These are phyloP conservation scores for Breynia disticha DNA, from an alignment of 441 rosid genomes.

Conservation along the genomic window DNA sequence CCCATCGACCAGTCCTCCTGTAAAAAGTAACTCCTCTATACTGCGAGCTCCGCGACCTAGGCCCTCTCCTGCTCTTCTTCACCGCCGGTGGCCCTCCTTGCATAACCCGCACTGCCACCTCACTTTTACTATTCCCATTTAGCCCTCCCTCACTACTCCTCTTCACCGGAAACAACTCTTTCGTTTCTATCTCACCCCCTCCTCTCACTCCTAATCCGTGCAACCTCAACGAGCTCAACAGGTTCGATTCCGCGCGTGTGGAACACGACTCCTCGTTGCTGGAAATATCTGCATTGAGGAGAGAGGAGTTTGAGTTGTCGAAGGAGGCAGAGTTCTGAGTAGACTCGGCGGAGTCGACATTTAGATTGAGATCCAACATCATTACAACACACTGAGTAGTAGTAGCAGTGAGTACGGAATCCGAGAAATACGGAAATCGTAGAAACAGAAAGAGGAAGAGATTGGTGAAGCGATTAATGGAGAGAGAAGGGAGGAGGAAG, in stretches of 20 bases:
- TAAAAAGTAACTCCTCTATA: conserved; percentile 95
- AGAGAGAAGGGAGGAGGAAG: conserved; percentile 17
- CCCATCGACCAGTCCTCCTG: conserved; percentile 91
- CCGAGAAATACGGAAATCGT: no score
- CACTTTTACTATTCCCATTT: conserved; percentile 23
- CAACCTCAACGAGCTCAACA: no score
- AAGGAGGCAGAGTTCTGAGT: conserved; percentile 33
- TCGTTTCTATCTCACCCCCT: conserved; percentile 29
- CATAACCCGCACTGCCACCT: conserved; percentile 25
- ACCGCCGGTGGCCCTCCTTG: conserved; percentile 34
- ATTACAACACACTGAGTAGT: no score
- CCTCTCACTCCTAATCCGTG: no score
- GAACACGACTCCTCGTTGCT: conserved; percentile 64
- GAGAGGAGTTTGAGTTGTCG: conserved; percentile 58
- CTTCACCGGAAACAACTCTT: conserved; percentile 54
- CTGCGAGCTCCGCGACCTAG: conserved; percentile 92
- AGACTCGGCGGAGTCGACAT: conserved; percentile 47
- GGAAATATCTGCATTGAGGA: conserved; percentile 67
- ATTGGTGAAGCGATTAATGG: conserved; percentile 7
- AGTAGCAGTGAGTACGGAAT: no score
- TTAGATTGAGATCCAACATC: conserved; percentile 87
- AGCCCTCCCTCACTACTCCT: conserved; percentile 23
- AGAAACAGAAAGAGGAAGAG: neutral
- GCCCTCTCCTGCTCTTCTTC: conserved; percentile 89
- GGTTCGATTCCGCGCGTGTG: conserved; percentile 37